Percentiles rank a stretch among this genome's conserved stretches.
phyloP scores from a whole-genome alignment of 1,139 yeast genomes.

The Hyphopichia khmerensis region DNA sequence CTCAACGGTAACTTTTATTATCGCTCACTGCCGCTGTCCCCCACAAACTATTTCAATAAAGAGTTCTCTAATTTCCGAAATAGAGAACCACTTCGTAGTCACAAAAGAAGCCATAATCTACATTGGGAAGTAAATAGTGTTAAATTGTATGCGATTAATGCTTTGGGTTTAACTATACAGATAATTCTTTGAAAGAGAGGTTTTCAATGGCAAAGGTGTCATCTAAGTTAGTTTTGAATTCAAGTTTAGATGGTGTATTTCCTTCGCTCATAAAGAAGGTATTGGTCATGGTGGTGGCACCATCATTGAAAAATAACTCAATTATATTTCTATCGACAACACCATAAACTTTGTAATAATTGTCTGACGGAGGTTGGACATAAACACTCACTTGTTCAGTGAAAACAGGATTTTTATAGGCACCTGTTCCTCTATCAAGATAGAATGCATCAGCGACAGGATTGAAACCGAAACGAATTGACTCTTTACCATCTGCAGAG shows the following conservation, averaged over 20 bases:
- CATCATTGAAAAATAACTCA: slow-evolving; percentile 26
- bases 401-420: slow-evolving; percentile 11
- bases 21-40: too few relatives aligned
- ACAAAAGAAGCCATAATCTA: too few relatives aligned
- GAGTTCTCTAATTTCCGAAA: too few relatives aligned
- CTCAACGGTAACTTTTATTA: too few relatives aligned
- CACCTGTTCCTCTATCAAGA: slow-evolving; percentile 11
- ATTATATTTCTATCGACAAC: slow-evolving; percentile 22
- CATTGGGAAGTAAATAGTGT: too few relatives aligned
- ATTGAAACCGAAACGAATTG: slow-evolving; percentile 12
- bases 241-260: slow-evolving; percentile 5
- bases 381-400: slow-evolving; percentile 12
- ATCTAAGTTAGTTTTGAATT: slow-evolving; percentile 3
- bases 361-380: slow-evolving; percentile 9
- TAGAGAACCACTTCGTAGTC: too few relatives aligned
- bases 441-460: slow-evolving; percentile 8
- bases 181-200: slow-evolving; percentile 2
- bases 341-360: slow-evolving; percentile 18
- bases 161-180: too few relatives aligned
- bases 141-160: too few relatives aligned
- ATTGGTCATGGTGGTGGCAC: slow-evolving; percentile 12
- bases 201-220: slow-evolving; percentile 3
- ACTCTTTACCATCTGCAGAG: slow-evolving; percentile 9
- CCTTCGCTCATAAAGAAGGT: slow-evolving; percentile 9
- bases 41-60: too few relatives aligned